These are phyloP conservation scores for Hortaea sp. DNA, from an alignment of 2,329 filamentous ascomycete genomes.

Conservation along the genomic window DNA sequence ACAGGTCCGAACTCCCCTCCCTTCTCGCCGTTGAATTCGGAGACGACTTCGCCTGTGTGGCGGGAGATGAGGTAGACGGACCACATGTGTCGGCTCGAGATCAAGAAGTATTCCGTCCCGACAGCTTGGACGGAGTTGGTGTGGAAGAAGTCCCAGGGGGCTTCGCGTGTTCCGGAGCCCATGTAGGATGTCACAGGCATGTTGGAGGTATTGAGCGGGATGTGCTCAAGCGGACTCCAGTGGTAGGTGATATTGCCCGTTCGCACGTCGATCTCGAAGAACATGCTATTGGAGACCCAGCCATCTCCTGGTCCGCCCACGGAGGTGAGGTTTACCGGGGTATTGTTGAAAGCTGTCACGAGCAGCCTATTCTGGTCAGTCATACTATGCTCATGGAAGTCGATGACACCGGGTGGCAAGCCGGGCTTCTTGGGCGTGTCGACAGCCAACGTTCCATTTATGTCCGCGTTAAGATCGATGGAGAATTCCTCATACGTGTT, in stretches of 20 bases:
- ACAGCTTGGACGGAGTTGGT: conserved; percentile 16
- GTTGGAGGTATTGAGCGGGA: conserved; percentile 9
- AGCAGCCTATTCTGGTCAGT: conserved; percentile 22
- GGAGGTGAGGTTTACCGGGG: conserved; percentile 20
- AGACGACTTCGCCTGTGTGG: conserved; percentile 12
- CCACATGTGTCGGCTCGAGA: conserved; percentile 17
- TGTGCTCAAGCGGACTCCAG: conserved; percentile 32
- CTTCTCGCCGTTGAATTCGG: conserved; percentile 13
- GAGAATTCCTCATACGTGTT: conserved; percentile 5
- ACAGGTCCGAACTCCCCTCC: conserved; percentile 15
- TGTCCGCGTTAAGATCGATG: not conserved
- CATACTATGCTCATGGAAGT: conserved; percentile 24
- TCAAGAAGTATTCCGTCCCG: conserved; percentile 11
- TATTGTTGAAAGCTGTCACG: conserved; percentile 23
- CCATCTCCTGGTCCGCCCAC: conserved; percentile 22
- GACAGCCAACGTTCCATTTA: not conserved
- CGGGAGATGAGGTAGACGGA: conserved; percentile 12
- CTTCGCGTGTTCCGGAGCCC: not conserved
- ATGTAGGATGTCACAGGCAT: conserved; percentile 1
- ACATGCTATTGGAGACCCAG: conserved; percentile 27
- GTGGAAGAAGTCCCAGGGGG: conserved; percentile 17
- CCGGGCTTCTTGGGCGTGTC: not conserved
- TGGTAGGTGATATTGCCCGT: conserved; percentile 30
- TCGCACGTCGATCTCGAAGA: conserved; percentile 33
- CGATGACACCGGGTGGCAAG: not conserved